Conservation (phyloP, 176 grass and related monocot species). For the Puya raimondii region DNA sequence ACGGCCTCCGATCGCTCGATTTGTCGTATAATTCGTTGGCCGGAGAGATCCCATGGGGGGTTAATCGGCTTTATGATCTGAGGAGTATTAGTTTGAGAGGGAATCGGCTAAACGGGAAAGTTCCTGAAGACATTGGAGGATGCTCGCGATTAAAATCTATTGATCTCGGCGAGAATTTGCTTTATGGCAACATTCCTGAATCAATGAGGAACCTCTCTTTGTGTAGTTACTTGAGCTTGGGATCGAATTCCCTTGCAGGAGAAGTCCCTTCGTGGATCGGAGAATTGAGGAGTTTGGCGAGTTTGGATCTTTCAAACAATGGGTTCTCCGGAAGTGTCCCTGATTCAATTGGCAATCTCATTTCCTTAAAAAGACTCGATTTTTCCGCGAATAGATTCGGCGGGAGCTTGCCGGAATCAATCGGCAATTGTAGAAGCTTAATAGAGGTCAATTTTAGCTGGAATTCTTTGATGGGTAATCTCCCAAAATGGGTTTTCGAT, state of each 20-base stretch:
- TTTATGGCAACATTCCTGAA: slow-evolving; percentile 61
- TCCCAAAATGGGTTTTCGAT: slow-evolving; percentile 68
- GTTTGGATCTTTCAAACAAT: slow-evolving; percentile 65
- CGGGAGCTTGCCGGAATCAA: slow-evolving; percentile 52
- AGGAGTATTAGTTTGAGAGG: slow-evolving; percentile 47
- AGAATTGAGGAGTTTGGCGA: slow-evolving; percentile 52
- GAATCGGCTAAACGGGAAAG: slow-evolving; percentile 53
- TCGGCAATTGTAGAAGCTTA: slow-evolving; percentile 55
- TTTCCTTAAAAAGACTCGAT: slow-evolving; percentile 52
- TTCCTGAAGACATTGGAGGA: slow-evolving; percentile 72
- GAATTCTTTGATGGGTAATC: slow-evolving; percentile 61
- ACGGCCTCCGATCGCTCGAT: slow-evolving; percentile 74
- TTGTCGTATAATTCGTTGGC: slow-evolving; percentile 55
- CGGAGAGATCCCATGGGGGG: slow-evolving; percentile 61
- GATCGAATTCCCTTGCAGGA: slow-evolving; percentile 64
- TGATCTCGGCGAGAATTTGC: slow-evolving; percentile 57
- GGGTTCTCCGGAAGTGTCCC: slow-evolving; percentile 63
- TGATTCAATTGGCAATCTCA: slow-evolving; percentile 48
- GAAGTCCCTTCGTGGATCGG: slow-evolving; percentile 76
- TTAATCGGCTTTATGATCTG: slow-evolving; percentile 84
- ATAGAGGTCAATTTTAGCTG: slow-evolving; percentile 68
- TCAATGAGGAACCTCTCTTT: slow-evolving; percentile 69
- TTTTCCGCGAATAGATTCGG: slow-evolving; percentile 71
- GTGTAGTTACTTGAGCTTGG: slow-evolving; percentile 61
- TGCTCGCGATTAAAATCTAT: slow-evolving; percentile 68